Percentiles rank a stretch among this genome's conserved stretches.
These are phyloP conservation scores for Collybiopsis confluens DNA, from an alignment of 768 basidiomycete species.

Conservation along the genomic window DNA sequence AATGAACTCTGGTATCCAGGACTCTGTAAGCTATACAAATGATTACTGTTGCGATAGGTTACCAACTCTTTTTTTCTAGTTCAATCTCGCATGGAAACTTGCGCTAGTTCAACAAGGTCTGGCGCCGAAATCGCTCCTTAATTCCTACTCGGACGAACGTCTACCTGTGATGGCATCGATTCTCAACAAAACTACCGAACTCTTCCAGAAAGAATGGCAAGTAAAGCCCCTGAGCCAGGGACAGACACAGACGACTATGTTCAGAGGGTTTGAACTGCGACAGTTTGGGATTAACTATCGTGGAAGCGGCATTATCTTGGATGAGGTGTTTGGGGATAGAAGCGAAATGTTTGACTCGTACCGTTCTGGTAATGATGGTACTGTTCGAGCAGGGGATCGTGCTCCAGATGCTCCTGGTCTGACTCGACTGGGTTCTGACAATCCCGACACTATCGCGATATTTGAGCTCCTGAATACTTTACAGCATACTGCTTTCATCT, in stretches of 20 bases:
- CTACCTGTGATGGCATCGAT: conserved; percentile 23
- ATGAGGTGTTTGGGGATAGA: background rate
- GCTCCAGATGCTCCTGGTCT: background rate
- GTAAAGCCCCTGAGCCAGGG: background rate
- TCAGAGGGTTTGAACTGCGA: background rate
- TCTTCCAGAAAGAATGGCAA: conserved; percentile 14
- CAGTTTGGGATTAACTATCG: conserved; percentile 7
- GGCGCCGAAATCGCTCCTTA: conserved; percentile 13
- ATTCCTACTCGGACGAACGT: conserved; percentile 22
- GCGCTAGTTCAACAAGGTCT: conserved; percentile 17
- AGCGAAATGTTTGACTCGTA: background rate
- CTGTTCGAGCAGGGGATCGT: background rate
- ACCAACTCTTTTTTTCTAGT: conserved; percentile 1
- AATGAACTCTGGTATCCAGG: conserved; percentile 20
- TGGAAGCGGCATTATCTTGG: conserved; percentile 1
- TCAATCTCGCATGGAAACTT: conserved; percentile 24
- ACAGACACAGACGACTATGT: background rate
- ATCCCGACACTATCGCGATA: background rate
- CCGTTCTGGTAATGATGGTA: background rate
- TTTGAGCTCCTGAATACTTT: background rate
- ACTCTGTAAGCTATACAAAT: conserved; percentile 9
- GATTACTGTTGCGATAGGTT: no score
- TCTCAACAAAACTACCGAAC: conserved; percentile 16
- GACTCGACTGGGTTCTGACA: no score
- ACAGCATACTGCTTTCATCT: no score